phyloP scores from a whole-genome alignment of 2,329 filamentous ascomycete species.

The Blastomyces gilchristii region DNA sequence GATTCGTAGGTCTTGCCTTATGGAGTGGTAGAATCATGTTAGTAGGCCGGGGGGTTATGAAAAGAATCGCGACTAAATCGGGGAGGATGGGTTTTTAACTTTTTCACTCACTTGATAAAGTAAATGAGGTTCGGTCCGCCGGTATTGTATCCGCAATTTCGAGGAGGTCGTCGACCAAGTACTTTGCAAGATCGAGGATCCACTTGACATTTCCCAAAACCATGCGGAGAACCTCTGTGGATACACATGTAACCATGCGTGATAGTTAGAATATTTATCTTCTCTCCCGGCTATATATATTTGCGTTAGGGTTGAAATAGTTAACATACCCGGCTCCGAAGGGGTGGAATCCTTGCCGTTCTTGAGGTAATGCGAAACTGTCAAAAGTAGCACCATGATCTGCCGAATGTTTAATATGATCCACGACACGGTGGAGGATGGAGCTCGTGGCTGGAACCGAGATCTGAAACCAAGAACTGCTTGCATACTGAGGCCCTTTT shows the following conservation, averaged over 20 bases:
- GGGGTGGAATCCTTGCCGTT: conserved; percentile 36
- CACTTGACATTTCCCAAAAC: conserved; percentile 68
- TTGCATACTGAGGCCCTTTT: conserved; percentile 67
- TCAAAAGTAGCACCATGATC: conserved; percentile 52
- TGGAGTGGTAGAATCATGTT: conserved; percentile 23
- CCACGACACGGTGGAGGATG: conserved; percentile 65
- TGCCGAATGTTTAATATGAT: conserved; percentile 65
- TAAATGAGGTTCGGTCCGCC: conserved; percentile 19
- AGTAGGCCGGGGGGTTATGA: conserved; percentile 8
- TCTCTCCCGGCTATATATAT: not conserved
- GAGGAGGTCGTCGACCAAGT: conserved; percentile 46
- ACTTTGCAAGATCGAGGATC: conserved; percentile 57
- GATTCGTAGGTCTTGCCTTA: conserved; percentile 22
- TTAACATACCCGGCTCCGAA: conserved; percentile 48
- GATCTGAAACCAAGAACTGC: conserved; percentile 65
- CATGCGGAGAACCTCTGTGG: conserved; percentile 57
- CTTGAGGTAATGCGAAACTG: conserved; percentile 53
- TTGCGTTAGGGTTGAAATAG: conserved; percentile 9
- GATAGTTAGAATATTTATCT: not conserved
- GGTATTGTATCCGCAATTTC: conserved; percentile 31
- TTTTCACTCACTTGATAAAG: conserved; percentile 25
- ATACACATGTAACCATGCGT: not conserved
- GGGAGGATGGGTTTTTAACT: not conserved
- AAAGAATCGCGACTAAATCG: not conserved
- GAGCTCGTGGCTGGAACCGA: conserved; percentile 49